Evolutionary conservation across 257 asterid species (phyloP).

Genomic region (Solanum clarkiae): DNA sequence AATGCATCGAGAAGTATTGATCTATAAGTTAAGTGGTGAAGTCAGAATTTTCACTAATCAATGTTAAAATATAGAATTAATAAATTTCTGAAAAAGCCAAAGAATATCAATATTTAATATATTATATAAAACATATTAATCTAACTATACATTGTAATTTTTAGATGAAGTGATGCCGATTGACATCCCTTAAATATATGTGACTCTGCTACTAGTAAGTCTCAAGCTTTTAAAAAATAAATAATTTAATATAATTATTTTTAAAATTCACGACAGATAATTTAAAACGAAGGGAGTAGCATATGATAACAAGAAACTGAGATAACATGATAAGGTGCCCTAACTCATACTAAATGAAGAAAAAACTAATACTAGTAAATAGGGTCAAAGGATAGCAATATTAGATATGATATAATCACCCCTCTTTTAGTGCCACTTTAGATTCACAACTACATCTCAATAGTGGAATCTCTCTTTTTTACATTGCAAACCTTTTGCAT

Average conservation of each 20-base stretch:
- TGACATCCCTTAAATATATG: too few species aligned
- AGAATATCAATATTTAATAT: too few species aligned
- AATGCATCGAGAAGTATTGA: background rate
- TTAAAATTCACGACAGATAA: background rate
- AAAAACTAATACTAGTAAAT: slow-evolving; percentile 15
- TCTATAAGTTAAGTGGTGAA: background rate
- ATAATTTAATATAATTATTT: background rate
- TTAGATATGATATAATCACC: slow-evolving; percentile 13
- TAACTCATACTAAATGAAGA: slow-evolving; percentile 28
- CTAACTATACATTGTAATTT: too few species aligned
- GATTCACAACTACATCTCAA: slow-evolving; percentile 22
- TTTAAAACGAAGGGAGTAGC: background rate
- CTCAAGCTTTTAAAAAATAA: background rate
- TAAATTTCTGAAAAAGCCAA: too few species aligned
- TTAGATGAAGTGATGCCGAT: too few species aligned
- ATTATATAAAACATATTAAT: too few species aligned
- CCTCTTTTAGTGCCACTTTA: slow-evolving; percentile 39
- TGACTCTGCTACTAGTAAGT: background rate
- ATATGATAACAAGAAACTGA: background rate
- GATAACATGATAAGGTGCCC: slow-evolving; percentile 15
- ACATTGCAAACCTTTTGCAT: slow-evolving; percentile 4
- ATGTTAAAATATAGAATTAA: too few species aligned
- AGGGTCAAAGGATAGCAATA: slow-evolving; percentile 34
- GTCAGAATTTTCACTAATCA: too few species aligned
- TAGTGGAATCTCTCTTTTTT: background rate